Conservation (phyloP, 495 filamentous ascomycete genomes). For the Aspergillus kassunensis region DNA sequence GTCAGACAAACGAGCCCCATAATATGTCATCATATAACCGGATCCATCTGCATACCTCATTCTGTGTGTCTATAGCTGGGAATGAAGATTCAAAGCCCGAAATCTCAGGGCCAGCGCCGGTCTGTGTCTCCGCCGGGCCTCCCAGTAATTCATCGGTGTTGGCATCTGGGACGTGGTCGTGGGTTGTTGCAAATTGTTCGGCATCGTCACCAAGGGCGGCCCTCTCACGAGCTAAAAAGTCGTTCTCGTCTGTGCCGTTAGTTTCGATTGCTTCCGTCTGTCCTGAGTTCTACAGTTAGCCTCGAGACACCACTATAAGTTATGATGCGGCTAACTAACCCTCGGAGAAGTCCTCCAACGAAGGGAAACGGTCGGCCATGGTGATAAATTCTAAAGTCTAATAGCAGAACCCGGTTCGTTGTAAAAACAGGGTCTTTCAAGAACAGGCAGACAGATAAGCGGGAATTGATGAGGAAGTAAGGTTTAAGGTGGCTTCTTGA, state of each 20-base stretch:
- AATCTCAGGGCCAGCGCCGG: constrained; percentile 46
- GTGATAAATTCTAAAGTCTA: constrained; percentile 14
- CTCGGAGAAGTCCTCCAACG: constrained; percentile 91
- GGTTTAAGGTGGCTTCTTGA: constrained; percentile 25
- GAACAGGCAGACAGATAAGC: neutral
- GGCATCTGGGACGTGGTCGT: constrained; percentile 60
- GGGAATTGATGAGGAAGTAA: constrained; percentile 16
- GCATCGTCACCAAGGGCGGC: constrained; percentile 89
- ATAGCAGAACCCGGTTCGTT: neutral
- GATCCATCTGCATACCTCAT: constrained; percentile 60
- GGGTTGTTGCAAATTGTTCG: constrained; percentile 76
- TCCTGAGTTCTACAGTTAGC: constrained; percentile 42
- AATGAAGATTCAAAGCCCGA: constrained; percentile 82
- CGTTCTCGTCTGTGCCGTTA: constrained; percentile 51
- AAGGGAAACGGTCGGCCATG: constrained; percentile 97
- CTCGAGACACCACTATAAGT: constrained; percentile 5
- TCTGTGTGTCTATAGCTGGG: constrained; percentile 73
- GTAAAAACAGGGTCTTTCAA: neutral
- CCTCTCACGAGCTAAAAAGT: constrained; percentile 87
- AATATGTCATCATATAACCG: neutral
- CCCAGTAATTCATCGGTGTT: constrained; percentile 69
- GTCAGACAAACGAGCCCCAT: constrained; percentile 22
- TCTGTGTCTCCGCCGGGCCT: constrained; percentile 44
- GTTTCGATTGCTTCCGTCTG: constrained; percentile 52
- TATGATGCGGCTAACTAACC: constrained; percentile 51